Conservation (phyloP, 1,284 basidiomycete genomes). For the Ustilago hordei region DNA sequence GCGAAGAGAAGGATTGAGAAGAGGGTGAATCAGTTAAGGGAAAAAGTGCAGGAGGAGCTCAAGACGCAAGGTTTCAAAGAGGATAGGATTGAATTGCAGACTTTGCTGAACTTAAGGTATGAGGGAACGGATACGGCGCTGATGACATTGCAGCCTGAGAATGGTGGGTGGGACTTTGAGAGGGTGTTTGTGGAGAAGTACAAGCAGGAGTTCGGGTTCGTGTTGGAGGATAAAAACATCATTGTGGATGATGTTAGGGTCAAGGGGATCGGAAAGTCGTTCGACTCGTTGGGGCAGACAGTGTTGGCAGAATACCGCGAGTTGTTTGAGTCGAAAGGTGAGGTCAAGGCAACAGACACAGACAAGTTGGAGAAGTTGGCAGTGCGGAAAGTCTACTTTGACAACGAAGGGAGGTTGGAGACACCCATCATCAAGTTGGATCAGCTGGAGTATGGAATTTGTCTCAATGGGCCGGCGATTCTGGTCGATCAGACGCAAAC, state of each 20-base stretch:
- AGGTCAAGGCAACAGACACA: conserved; percentile 31
- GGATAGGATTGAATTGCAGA: conserved; percentile 79
- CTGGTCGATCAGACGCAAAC: conserved; percentile 93
- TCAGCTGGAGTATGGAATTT: conserved; percentile 77
- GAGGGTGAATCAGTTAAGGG: conserved; percentile 73
- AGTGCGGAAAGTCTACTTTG: conserved; percentile 80
- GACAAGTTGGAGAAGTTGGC: conserved; percentile 58
- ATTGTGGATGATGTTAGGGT: conserved; percentile 93
- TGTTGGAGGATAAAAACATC: conserved; percentile 81
- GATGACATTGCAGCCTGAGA: conserved; percentile 79
- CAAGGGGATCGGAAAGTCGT: conserved; percentile 83
- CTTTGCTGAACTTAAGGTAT: conserved; percentile 77
- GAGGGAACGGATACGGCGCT: conserved; percentile 85
- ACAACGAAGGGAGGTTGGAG: conserved; percentile 78
- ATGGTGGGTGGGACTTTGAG: conserved; percentile 79
- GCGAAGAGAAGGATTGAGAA: conserved; percentile 34
- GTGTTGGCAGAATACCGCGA: conserved; percentile 78
- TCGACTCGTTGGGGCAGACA: conserved; percentile 82
- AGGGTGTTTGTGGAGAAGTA: conserved; percentile 76
- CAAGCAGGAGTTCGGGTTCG: conserved; percentile 81
- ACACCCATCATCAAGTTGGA: conserved; percentile 84
- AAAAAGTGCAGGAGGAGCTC: conserved; percentile 76
- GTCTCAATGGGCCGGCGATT: conserved; percentile 83
- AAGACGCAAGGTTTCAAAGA: conserved; percentile 82
- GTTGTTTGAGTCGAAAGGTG: conserved; percentile 33